phyloP scores from a whole-genome alignment of 176 grass and related monocot genomes.

The Aegilops bicornis region DNA sequence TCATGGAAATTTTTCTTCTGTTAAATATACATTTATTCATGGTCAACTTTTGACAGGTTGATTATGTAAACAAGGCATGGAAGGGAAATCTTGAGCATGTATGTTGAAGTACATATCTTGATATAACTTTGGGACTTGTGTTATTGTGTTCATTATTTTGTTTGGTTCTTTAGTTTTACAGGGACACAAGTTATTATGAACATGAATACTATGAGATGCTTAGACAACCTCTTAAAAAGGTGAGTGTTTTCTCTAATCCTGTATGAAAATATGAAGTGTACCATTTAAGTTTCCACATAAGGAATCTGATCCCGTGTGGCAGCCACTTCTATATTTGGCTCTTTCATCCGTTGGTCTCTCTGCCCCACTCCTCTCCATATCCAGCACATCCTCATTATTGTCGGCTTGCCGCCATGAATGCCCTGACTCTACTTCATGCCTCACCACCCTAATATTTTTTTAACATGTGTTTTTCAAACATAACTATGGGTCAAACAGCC shows the following conservation, averaged over 20 bases:
- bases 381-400: too few relatives aligned
- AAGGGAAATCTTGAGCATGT: conserved; percentile 13
- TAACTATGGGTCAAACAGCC: too few relatives aligned
- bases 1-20: neutral
- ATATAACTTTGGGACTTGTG: neutral
- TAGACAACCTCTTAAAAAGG: neutral
- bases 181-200: neutral
- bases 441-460: too few relatives aligned
- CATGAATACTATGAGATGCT: neutral
- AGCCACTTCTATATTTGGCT: too few relatives aligned
- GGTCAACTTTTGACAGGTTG: conserved; percentile 11
- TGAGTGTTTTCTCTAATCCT: neutral
- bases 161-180: neutral
- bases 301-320: too few relatives aligned
- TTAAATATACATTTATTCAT: neutral
- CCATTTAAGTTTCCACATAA: too few relatives aligned
- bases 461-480: too few relatives aligned
- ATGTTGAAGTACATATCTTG: neutral
- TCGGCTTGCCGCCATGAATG: too few relatives aligned
- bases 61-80: neutral
- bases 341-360: too few relatives aligned
- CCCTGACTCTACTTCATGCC: too few relatives aligned
- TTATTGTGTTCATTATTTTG: neutral
- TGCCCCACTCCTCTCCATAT: too few relatives aligned
- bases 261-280: too few relatives aligned